Evolutionary conservation across 73 alveolate genomes (phyloP), one percentile per base, ranked within the genome.

Genomic region (Paraurostyla sp.): DNA sequence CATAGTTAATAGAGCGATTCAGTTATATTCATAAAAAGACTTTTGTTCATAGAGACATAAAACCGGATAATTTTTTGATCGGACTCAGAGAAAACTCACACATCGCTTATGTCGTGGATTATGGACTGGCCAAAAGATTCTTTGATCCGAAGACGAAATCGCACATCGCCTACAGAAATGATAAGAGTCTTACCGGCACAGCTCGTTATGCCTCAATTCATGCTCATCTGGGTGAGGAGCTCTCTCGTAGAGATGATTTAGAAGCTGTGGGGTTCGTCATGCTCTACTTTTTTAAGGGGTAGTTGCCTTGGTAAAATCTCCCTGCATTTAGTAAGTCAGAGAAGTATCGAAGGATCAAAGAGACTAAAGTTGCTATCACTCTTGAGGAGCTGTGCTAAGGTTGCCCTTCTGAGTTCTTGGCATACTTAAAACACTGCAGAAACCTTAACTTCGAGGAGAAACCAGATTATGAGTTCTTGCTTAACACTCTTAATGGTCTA

Each of bases 61-160:
- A 91, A 48, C 98, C 98, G 0, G 98, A 95, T 71, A 95, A 95
- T 62, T 93, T 93, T 73, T 92, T 94, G 83, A 85, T 91, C 82
- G 95, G 96, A 0, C 73, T 56, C 30, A 75, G 85, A 75, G 92
- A 83, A 22, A 90, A 89, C 63, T 83, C 97, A 42, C 65, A 71
- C 63, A 83, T 71, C 29, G 83, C 90, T 48, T 80, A 87, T 89
- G 62, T 95, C 22, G 92, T 95, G 13, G 98, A 95, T 58, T 93
- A 85, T 73, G 97, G 98, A 11, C 94, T 95, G 23, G 85, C 97
- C 46, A 95, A 95, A 71, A 90, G 94, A 90, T 95, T 87, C 76
- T 85, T 88, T 71, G 91, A 91, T 33, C 82, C 92, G 9, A 93
- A 86, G 60, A 91, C 93, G n/a, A 90, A 90, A 30, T 60, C 92